Conservation (phyloP, 2,329 filamentous ascomycete species). For the Penicillium rolfsii region DNA sequence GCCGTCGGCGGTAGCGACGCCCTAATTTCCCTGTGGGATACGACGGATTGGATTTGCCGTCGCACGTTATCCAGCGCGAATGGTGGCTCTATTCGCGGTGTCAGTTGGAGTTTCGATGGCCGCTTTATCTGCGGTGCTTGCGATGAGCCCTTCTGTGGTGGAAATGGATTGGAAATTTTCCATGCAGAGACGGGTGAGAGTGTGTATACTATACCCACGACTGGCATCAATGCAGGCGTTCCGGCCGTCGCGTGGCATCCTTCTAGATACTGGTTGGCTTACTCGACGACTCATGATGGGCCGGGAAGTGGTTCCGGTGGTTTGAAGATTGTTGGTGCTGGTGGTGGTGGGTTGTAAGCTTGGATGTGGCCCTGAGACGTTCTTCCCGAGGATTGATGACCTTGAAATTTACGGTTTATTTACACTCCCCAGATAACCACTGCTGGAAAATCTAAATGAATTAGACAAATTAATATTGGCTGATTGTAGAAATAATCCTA, state of each 20-base stretch:
- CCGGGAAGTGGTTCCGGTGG: slow-evolving; percentile 45
- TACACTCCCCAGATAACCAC: slow-evolving; percentile 6
- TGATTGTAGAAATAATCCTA: slow-evolving; percentile 12
- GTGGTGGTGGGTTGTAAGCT: slow-evolving; percentile 42
- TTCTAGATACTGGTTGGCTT: slow-evolving; percentile 54
- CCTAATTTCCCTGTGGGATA: slow-evolving; percentile 56
- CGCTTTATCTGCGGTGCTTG: slow-evolving; percentile 53
- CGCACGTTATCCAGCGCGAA: slow-evolving; percentile 51
- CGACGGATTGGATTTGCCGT: slow-evolving; percentile 55
- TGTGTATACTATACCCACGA: slow-evolving; percentile 50
- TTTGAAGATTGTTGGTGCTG: slow-evolving; percentile 54
- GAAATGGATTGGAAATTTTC: slow-evolving; percentile 53
- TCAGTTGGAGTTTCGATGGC: slow-evolving; percentile 57
- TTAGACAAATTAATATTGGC: not conserved
- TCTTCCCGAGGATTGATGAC: too few species aligned
- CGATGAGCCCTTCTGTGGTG: slow-evolving; percentile 50
- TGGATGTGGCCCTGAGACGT: not conserved
- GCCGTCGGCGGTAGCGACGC: slow-evolving; percentile 54
- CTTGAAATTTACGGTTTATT: not conserved
- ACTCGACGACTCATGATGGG: slow-evolving; percentile 50
- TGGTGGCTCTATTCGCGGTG: slow-evolving; percentile 50
- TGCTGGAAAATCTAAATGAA: not conserved
- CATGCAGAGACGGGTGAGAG: slow-evolving; percentile 55
- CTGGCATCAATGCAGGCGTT: slow-evolving; percentile 43
- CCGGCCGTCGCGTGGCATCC: slow-evolving; percentile 56